A percentile compares a stretch with the other conserved stretches of the same genome.
Conservation (phyloP, 805 yeast species). For the Wickerhamiella nectarea region DNA sequence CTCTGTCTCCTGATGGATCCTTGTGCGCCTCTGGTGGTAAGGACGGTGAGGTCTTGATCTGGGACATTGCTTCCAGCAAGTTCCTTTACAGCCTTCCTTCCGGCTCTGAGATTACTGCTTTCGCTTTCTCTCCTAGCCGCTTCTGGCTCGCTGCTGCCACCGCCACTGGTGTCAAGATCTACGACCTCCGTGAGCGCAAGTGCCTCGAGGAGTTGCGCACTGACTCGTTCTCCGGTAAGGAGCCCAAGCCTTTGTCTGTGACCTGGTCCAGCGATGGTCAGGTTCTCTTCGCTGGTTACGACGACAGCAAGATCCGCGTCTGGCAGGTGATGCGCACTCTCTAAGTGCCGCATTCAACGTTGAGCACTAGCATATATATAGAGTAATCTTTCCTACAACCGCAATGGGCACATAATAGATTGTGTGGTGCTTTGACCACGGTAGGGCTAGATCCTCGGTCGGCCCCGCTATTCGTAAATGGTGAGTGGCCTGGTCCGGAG, state of each 20-base stretch:
- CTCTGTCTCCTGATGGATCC: slow-evolving; percentile 99
- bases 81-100: slow-evolving; percentile 88
- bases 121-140: slow-evolving; percentile 99
- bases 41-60: slow-evolving; percentile 96
- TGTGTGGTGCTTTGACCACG: background rate
- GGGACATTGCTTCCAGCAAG: slow-evolving; percentile 83
- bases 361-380: background rate
- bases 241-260: slow-evolving; percentile 94
- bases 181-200: slow-evolving; percentile 88
- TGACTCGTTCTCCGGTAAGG: slow-evolving; percentile 89
- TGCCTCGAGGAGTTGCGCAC: slow-evolving; percentile 97
- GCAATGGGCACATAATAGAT: background rate
- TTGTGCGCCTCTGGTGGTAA: slow-evolving; percentile 99
- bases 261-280: slow-evolving; percentile 99
- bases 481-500: too few relatives aligned
- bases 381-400: too few relatives aligned
- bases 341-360: too few relatives aligned
- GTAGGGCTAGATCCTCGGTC: too few relatives aligned
- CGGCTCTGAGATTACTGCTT: slow-evolving; percentile 93
- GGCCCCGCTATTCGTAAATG: too few relatives aligned
- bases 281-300: slow-evolving; percentile 99
- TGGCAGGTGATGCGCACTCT: slow-evolving; percentile 84
- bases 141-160: slow-evolving; percentile 99
- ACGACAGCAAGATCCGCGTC: slow-evolving; percentile 98
- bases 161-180: slow-evolving; percentile 92